Conservation (phyloP, 495 filamentous ascomycete species). For the Aspergillus mulundensis region DNA sequence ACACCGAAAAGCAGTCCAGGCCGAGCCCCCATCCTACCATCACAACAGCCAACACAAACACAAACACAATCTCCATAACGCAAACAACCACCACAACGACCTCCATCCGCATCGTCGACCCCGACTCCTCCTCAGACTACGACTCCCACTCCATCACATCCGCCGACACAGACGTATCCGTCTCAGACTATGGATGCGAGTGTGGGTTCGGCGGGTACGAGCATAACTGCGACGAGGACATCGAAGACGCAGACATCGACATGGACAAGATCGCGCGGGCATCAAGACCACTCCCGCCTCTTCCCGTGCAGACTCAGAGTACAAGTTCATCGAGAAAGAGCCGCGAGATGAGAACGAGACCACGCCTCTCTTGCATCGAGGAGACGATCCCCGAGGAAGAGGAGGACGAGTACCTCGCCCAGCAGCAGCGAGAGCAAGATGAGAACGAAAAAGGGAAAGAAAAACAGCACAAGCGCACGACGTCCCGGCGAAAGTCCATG, state of each 20-base stretch:
- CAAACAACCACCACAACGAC: neutral
- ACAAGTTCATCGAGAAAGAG: neutral
- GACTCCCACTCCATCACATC: conserved; percentile 3
- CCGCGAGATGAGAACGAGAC: conserved; percentile 13
- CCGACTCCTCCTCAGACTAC: conserved; percentile 5
- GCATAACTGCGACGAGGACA: neutral
- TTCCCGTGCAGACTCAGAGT: neutral
- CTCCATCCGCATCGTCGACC: conserved; percentile 15
- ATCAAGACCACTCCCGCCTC: neutral
- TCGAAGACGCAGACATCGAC: neutral
- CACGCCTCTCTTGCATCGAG: conserved; percentile 13
- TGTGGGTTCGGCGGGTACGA: neutral
- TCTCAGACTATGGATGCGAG: neutral
- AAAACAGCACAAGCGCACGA: conserved; percentile 8
- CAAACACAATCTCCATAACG: neutral
- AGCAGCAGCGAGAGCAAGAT: neutral
- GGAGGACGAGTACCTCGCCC: neutral
- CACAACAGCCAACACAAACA: neutral
- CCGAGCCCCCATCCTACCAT: too few relatives aligned
- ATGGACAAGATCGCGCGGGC: neutral
- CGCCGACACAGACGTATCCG: neutral
- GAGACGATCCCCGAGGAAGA: conserved; percentile 19
- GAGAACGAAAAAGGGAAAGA: neutral
- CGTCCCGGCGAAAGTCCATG: conserved; percentile 22
- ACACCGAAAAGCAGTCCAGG: neutral